Conservation (phyloP, 2,329 filamentous ascomycete genomes). For the Allantophomopsis cytisporea region DNA sequence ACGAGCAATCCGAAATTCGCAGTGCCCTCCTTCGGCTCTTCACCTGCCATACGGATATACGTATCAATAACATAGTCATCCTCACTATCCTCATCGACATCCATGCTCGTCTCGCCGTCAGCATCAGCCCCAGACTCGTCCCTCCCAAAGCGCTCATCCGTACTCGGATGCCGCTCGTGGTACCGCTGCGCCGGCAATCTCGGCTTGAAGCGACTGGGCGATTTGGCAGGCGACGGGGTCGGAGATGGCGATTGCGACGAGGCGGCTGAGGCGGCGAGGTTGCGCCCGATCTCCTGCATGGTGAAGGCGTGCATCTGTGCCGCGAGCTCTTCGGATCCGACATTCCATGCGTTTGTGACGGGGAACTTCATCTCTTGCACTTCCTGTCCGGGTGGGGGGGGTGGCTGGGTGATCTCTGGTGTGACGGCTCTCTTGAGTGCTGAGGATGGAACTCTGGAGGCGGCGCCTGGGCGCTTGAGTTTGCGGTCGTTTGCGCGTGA, state of each 20-base stretch:
- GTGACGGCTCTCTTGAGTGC: slow-evolving; percentile 1
- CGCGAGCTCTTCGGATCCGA: slow-evolving; percentile 26
- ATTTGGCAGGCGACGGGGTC: too few species aligned
- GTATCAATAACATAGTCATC: slow-evolving; percentile 47
- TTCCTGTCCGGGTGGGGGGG: slow-evolving; percentile 18
- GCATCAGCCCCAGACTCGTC: slow-evolving; percentile 15
- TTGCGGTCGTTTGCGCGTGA: neutral
- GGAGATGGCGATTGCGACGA: too few species aligned
- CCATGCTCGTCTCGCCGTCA: slow-evolving; percentile 14
- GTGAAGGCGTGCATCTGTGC: slow-evolving; percentile 45
- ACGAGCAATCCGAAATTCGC: slow-evolving; percentile 28
- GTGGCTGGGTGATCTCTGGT: slow-evolving; percentile 14
- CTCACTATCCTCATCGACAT: slow-evolving; percentile 24
- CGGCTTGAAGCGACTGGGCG: slow-evolving; percentile 33
- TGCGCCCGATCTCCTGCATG: slow-evolving; percentile 36
- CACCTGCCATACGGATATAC: slow-evolving; percentile 45
- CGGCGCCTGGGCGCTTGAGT: neutral
- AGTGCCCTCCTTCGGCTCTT: slow-evolving; percentile 30
- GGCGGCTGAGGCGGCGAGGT: slow-evolving; percentile 5
- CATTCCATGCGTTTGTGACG: slow-evolving; percentile 18
- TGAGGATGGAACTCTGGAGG: neutral
- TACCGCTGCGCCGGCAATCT: slow-evolving; percentile 41
- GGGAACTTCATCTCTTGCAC: slow-evolving; percentile 5
- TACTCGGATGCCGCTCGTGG: slow-evolving; percentile 36
- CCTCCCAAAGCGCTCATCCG: too few species aligned